phyloP scores from a whole-genome alignment of 495 filamentous ascomycete species.

The Penicillium malachiteum region DNA sequence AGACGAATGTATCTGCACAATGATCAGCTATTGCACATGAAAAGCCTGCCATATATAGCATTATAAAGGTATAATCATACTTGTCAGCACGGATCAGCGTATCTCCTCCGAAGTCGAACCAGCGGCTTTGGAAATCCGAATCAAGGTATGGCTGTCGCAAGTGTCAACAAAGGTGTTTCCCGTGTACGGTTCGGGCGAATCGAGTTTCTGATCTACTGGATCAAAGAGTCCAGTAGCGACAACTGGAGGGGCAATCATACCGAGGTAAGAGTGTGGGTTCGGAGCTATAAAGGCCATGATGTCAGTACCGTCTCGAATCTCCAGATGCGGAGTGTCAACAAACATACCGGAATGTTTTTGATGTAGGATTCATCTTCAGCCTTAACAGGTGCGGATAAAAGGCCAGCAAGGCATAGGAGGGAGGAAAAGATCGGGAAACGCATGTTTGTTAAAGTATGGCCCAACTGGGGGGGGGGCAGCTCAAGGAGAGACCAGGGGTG shows the following conservation, averaged over 20 bases:
- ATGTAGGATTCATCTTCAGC: constrained; percentile 45
- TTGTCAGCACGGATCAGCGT: constrained; percentile 90
- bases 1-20: constrained; percentile 79
- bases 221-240: too few species aligned
- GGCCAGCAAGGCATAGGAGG: constrained; percentile 39
- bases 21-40: too few species aligned
- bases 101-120: constrained; percentile 98
- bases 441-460: constrained; percentile 30
- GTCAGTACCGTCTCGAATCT: constrained; percentile 21
- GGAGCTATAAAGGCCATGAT: constrained; percentile 50
- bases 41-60: not conserved
- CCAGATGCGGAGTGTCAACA: constrained; percentile 4
- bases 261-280: constrained; percentile 68
- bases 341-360: constrained; percentile 56
- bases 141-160: constrained; percentile 83
- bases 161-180: constrained; percentile 24
- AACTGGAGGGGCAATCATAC: constrained; percentile 32
- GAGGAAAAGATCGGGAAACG: constrained; percentile 41
- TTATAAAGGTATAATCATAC: constrained; percentile 43
- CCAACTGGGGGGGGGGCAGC: constrained; percentile 20
- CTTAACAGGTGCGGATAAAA: constrained; percentile 30
- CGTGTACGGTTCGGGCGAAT: too few species aligned
- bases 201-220: not conserved
- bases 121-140: constrained; percentile 97
- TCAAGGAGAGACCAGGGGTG: constrained; percentile 31